Evolutionary conservation across 257 asterid genomes (phyloP).

Genomic region (Solanum sejunctum): DNA sequence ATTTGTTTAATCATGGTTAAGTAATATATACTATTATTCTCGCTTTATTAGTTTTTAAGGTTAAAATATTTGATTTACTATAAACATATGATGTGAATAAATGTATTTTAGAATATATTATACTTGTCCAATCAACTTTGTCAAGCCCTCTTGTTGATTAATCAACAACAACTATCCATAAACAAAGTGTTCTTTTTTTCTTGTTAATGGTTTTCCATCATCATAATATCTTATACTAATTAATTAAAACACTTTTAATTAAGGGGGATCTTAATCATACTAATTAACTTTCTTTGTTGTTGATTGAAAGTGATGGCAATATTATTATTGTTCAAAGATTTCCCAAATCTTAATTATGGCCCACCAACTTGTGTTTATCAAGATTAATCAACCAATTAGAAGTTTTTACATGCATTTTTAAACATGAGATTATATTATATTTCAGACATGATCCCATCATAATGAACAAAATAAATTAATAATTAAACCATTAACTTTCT

Average conservation of each 20-base stretch:
- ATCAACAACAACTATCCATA: constrained; percentile 29
- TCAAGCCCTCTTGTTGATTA: constrained; percentile 13
- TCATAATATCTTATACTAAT: constrained; percentile 2
- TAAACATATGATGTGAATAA: not conserved
- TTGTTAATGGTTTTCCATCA: constrained; percentile 45
- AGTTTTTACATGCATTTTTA: not conserved
- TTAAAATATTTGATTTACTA: not conserved
- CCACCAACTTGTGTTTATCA: constrained; percentile 43
- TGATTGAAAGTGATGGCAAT: constrained; percentile 63
- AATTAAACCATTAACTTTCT: constrained; percentile 32
- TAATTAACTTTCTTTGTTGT: constrained; percentile 24
- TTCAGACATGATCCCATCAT: constrained; percentile 24
- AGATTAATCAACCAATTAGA: constrained; percentile 36
- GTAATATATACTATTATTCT: not conserved
- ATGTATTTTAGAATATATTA: not conserved
- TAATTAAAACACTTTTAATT: constrained; percentile 10
- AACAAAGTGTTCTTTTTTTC: constrained; percentile 7
- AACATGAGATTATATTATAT: constrained; percentile 20
- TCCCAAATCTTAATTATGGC: constrained; percentile 50
- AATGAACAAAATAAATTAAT: not conserved
- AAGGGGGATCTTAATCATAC: constrained; percentile 41
- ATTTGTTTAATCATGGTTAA: not conserved
- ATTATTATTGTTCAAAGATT: constrained; percentile 57
- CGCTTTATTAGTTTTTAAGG: not conserved
- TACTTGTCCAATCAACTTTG: constrained; percentile 26